Base-by-base conservation (phyloP, 2,329 filamentous ascomycete genomes). In the Nemania sp. region DNA sequence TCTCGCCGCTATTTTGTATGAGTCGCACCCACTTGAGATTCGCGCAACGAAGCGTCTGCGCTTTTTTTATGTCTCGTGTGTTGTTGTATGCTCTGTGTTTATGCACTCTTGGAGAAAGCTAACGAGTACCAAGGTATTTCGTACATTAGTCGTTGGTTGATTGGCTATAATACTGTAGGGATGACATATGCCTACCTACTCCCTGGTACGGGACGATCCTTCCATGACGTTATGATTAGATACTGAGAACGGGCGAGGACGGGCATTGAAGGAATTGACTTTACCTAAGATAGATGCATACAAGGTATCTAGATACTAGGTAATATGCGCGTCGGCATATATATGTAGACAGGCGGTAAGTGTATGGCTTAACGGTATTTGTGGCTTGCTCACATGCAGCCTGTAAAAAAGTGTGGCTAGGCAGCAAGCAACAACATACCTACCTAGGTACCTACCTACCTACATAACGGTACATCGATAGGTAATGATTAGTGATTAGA, bases 1-100 rank as follows among this genome's bases (percentile, higher is more conserved):
- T 73, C 68, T 73, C 64, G 61, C 72, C 72, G 69, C 59, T 43
- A 56, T 41, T 49, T 59, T 56, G 52, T 54, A 35, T 35, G 18
- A 67, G 68, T 60, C 22, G 49, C 43, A 29, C 26, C 11, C 18
- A 51, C 15, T 26, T 51, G 32, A 47, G 18, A 64, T 53, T 52
- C 63, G 27, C 55, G 49, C 54, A 60, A 51, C 56, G 59, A 55
- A 54, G 51, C 35, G 27, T 32, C 47, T 66, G 63, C 56, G 63
- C 49, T 13, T 35, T 60, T 65, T 65, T 45, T 2, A 15, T 15
- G n/a, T 18, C 38, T 41, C 8, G 6, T 41, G 15, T 41, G 38
- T 41, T 13, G 10, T 41, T 41, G 38, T 41, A 6, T 41, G 8
- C 38, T 41, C n/a, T n/a, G n/a, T n/a, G n/a, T n/a, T n/a, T n/a